Conservation (phyloP, 768 basidiomycete species). For the Kwoniella heveanensis region DNA sequence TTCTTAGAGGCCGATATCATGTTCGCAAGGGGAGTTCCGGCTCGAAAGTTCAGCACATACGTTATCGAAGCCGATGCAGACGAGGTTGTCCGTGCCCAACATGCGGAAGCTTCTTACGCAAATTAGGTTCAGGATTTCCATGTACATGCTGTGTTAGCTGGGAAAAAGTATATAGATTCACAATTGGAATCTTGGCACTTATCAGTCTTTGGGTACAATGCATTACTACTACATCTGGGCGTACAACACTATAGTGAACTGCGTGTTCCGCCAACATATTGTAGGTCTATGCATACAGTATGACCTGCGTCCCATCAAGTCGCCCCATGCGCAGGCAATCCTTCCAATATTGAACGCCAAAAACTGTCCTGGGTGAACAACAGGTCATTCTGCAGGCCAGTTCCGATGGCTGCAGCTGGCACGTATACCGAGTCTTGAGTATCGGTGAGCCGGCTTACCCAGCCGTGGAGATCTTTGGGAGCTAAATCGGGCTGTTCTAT, state of each 20-base stretch:
- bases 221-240: no score
- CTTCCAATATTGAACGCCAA: conserved; percentile 16
- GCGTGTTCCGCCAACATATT: no score
- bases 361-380: conserved; percentile 21
- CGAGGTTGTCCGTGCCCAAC: conserved; percentile 17
- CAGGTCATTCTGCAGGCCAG: conserved; percentile 7
- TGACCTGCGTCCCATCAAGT: no score
- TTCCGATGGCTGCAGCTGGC: not conserved
- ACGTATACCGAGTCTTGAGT: not conserved
- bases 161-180: no score
- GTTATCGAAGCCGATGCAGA: conserved; percentile 41
- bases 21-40: conserved; percentile 46
- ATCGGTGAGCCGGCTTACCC: not conserved
- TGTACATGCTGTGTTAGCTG: no score
- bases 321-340: not conserved
- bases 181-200: no score
- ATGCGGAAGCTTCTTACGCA: not conserved
- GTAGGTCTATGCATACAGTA: no score
- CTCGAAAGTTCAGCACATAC: conserved; percentile 46
- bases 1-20: conserved; percentile 50
- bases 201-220: no score
- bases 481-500: not conserved
- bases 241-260: no score
- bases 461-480: not conserved
- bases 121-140: no score